Percentiles rank a stretch among this genome's conserved stretches.
These are phyloP conservation scores for Henckelia pumila DNA, from an alignment of 257 asterid species.

Conservation along the genomic window DNA sequence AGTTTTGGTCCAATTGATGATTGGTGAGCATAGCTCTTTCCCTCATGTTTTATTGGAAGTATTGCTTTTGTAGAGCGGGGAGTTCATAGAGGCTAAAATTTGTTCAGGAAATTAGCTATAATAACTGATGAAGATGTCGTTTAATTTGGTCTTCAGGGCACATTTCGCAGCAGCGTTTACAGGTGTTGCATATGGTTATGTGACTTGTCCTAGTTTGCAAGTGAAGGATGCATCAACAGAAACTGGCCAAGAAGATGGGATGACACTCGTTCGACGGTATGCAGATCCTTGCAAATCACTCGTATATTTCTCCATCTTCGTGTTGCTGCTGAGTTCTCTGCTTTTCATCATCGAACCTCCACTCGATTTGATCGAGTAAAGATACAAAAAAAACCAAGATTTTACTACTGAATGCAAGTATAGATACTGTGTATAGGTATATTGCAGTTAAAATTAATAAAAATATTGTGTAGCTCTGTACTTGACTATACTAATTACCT, in stretches of 20 bases:
- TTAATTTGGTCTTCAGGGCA: constrained; percentile 47
- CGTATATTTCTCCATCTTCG: constrained; percentile 49
- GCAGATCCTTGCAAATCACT: constrained; percentile 70
- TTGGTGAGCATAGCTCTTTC: constrained; percentile 46
- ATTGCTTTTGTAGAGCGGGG: background rate
- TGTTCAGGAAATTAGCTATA: background rate
- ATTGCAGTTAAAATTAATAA: no score
- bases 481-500: no score
- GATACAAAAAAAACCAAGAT: background rate
- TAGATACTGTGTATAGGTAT: background rate
- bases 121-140: background rate
- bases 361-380: constrained; percentile 34
- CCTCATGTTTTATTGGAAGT: background rate
- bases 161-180: constrained; percentile 62
- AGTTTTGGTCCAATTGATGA: constrained; percentile 67
- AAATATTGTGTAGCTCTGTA: background rate
- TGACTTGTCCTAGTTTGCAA: constrained; percentile 51
- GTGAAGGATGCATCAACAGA: constrained; percentile 54
- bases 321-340: constrained; percentile 49
- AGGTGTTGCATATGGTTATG: constrained; percentile 62
- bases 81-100: background rate
- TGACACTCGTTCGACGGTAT: constrained; percentile 39
- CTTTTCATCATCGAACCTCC: constrained; percentile 66
- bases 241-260: constrained; percentile 46
- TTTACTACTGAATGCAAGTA: background rate